phyloP scores from a whole-genome alignment of 2,329 filamentous ascomycete genomes.

The Lachnellula subtilissima region DNA sequence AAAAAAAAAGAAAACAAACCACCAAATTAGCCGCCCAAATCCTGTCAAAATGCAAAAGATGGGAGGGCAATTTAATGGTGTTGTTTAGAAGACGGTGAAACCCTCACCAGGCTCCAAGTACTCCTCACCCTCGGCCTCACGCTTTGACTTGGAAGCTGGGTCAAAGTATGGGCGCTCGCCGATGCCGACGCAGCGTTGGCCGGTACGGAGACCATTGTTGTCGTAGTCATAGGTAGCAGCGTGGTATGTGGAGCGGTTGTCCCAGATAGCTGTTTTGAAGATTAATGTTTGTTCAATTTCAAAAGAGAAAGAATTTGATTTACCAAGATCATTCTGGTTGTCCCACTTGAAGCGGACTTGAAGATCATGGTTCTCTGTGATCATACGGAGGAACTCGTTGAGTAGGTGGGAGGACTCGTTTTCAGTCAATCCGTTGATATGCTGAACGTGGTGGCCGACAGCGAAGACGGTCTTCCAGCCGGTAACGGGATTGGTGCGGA shows the following conservation, averaged over 20 bases:
- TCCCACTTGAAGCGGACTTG: slow-evolving; percentile 52
- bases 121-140: slow-evolving; percentile 50
- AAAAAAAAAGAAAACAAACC: too few relatives aligned
- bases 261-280: slow-evolving; percentile 54
- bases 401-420: slow-evolving; percentile 44
- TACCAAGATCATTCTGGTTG: slow-evolving; percentile 44
- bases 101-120: slow-evolving; percentile 11
- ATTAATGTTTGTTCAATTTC: not conserved
- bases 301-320: not conserved
- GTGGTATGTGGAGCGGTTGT: slow-evolving; percentile 51
- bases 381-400: slow-evolving; percentile 36
- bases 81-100: slow-evolving; percentile 10
- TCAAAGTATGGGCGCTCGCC: slow-evolving; percentile 55
- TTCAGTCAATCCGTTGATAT: slow-evolving; percentile 50
- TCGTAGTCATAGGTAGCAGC: slow-evolving; percentile 59
- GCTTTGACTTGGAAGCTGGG: slow-evolving; percentile 50
- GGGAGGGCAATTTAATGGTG: too few relatives aligned
- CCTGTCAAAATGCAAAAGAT: too few relatives aligned
- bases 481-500: slow-evolving; percentile 55
- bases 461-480: slow-evolving; percentile 39
- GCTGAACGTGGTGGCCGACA: slow-evolving; percentile 48
- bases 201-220: slow-evolving; percentile 39
- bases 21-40: too few relatives aligned
- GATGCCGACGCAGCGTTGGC: slow-evolving; percentile 44
- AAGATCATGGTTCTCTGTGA: slow-evolving; percentile 51